phyloP scores from a whole-genome alignment of 2,329 filamentous ascomycete genomes.

The Fusarium tupiense region DNA sequence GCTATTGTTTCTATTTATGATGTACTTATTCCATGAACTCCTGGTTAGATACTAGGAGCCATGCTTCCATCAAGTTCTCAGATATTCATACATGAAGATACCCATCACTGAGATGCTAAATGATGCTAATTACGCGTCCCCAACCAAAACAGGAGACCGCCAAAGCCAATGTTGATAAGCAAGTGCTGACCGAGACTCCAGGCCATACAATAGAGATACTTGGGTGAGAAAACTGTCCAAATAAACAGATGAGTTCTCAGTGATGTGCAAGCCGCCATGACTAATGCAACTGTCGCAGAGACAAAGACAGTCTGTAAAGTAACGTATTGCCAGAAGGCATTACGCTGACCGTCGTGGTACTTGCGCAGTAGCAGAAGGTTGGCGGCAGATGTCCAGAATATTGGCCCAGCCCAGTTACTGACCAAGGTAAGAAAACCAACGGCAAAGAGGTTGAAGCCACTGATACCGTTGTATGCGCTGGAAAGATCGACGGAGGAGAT shows the following conservation, averaged over 20 bases:
- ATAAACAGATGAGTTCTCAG: slow-evolving; percentile 93
- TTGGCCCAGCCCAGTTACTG: slow-evolving; percentile 89
- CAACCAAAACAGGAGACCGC: slow-evolving; percentile 66
- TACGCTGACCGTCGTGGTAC: slow-evolving; percentile 36
- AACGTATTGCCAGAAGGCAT: slow-evolving; percentile 62
- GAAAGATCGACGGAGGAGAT: slow-evolving; percentile 96
- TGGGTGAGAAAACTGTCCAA: slow-evolving; percentile 98
- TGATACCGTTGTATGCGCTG: slow-evolving; percentile 92
- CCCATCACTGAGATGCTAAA: background rate
- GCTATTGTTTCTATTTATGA: slow-evolving; percentile 20
- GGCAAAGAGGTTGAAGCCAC: slow-evolving; percentile 78
- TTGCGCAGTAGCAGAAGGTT: slow-evolving; percentile 65
- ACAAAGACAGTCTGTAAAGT: slow-evolving; percentile 76
- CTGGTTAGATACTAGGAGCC: background rate
- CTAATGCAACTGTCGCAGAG: slow-evolving; percentile 70
- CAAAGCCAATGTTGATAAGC: slow-evolving; percentile 72
- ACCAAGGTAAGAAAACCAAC: slow-evolving; percentile 88
- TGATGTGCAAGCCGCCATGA: slow-evolving; percentile 89
- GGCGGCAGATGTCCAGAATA: slow-evolving; percentile 84
- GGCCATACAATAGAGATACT: slow-evolving; percentile 90
- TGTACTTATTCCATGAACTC: background rate
- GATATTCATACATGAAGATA: slow-evolving; percentile 6
- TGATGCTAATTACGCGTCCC: slow-evolving; percentile 44
- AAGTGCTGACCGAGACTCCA: slow-evolving; percentile 89
- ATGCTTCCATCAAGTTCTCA: slow-evolving; percentile 1